These are phyloP conservation scores for Claviceps arundinis DNA, from an alignment of 2,329 filamentous ascomycete species.

Conservation along the genomic window DNA sequence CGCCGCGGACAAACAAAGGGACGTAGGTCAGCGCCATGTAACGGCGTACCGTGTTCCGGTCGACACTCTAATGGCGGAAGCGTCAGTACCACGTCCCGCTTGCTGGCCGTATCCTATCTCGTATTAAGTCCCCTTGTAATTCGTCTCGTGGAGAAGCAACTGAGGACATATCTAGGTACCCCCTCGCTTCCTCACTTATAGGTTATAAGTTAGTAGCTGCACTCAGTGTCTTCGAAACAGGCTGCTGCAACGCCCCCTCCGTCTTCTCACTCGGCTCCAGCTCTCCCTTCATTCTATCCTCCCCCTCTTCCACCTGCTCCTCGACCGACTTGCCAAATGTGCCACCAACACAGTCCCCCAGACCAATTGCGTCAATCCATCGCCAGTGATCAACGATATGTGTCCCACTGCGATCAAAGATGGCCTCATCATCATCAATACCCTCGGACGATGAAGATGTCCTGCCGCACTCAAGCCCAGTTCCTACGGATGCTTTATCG, in stretches of 20 bases:
- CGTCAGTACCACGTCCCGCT: too few relatives aligned
- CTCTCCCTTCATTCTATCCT: conserved; percentile 22
- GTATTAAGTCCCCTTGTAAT: too few relatives aligned
- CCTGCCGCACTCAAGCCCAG: conserved; percentile 4
- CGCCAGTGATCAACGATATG: conserved; percentile 33
- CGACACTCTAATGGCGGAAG: too few relatives aligned
- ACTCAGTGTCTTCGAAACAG: neutral
- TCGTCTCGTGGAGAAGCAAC: too few relatives aligned
- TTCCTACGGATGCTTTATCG: conserved; percentile 20
- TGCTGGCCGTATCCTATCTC: too few relatives aligned
- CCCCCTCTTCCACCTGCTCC: conserved; percentile 21
- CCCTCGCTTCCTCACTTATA: too few relatives aligned
- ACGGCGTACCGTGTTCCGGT: too few relatives aligned
- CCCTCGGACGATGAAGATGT: conserved; percentile 19
- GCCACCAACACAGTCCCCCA: conserved; percentile 23
- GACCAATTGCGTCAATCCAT: conserved; percentile 39
- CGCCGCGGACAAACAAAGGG: too few relatives aligned
- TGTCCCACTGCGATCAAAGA: conserved; percentile 31
- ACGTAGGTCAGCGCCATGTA: too few relatives aligned
- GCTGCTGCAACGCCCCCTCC: neutral
- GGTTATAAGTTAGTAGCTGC: neutral
- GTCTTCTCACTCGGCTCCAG: conserved; percentile 20
- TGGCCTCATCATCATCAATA: conserved; percentile 34
- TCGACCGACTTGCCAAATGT: conserved; percentile 17
- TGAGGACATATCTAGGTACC: too few relatives aligned